Percentiles rank a stretch among this genome's conserved stretches.
phyloP scores from a whole-genome alignment of 352 stramenopile species.

The Phytophthora pinifolia region DNA sequence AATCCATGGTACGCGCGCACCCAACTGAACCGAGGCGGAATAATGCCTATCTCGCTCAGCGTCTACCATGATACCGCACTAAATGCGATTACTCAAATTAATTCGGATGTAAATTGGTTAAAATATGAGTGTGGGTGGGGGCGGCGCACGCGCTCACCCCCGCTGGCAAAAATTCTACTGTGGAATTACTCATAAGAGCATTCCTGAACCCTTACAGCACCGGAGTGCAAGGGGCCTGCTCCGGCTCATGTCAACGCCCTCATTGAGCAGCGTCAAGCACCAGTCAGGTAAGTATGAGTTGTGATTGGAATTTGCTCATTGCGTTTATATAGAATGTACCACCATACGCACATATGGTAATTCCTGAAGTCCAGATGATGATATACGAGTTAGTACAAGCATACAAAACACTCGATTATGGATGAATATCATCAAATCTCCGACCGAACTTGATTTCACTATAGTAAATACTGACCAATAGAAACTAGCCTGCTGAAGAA shows the following conservation, averaged over 20 bases:
- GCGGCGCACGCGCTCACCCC: constrained; percentile 69
- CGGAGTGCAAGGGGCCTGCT: constrained; percentile 85
- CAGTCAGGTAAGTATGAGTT: constrained; percentile 88
- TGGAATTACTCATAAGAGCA: constrained; percentile 78
- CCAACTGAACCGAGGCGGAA: too few species aligned
- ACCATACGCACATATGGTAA: constrained; percentile 1
- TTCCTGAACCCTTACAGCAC: constrained; percentile 88
- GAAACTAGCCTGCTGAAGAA: too few species aligned
- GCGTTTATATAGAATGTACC: not conserved
- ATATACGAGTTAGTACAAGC: too few species aligned
- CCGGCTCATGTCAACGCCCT: constrained; percentile 86
- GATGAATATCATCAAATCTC: too few species aligned
- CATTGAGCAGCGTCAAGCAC: constrained; percentile 79
- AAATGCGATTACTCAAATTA: too few species aligned
- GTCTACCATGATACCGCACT: too few species aligned
- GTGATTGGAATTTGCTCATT: not conserved
- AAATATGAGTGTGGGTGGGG: constrained; percentile 39
- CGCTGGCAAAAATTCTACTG: constrained; percentile 84
- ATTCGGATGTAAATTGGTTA: not conserved
- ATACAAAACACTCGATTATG: too few species aligned
- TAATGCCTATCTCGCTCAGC: too few species aligned
- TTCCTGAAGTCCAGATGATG: too few species aligned
- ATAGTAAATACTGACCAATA: too few species aligned
- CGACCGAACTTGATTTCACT: too few species aligned
- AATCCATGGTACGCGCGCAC: too few species aligned